A percentile compares a stretch with the other conserved stretches of the same genome.
Evolutionary conservation across 2,329 filamentous ascomycete species (phyloP).

Genomic region (Monilinia fructigena): DNA sequence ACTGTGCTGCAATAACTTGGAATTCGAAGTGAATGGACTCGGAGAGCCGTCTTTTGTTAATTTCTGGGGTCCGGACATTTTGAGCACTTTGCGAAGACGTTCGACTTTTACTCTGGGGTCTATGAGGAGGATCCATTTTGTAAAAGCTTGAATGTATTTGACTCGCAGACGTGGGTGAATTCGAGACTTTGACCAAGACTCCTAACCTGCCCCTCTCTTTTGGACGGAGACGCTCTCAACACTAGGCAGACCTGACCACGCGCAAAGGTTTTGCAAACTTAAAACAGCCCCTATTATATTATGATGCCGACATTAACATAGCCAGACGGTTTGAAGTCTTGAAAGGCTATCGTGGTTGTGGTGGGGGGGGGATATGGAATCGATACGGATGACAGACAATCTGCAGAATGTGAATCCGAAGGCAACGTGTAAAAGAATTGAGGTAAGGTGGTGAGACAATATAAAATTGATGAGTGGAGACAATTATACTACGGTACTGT

Average conservation of each 20-base stretch:
- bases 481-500: constrained; percentile 10
- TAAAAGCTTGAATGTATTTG: constrained; percentile 15
- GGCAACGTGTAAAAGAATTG: constrained; percentile 15
- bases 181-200: constrained; percentile 15
- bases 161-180: constrained; percentile 16
- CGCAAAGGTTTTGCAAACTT: constrained; percentile 30
- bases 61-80: constrained; percentile 24
- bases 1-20: constrained; percentile 28
- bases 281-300: constrained; percentile 29
- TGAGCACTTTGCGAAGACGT: constrained; percentile 27
- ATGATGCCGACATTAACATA: constrained; percentile 32
- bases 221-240: constrained; percentile 34
- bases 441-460: constrained; percentile 3
- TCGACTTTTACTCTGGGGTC: constrained; percentile 31
- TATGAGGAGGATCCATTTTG: constrained; percentile 36
- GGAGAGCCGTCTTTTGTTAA: constrained; percentile 33
- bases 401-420: constrained; percentile 10
- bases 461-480: constrained; percentile 5
- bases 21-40: constrained; percentile 34
- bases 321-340: constrained; percentile 24
- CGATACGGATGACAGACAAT: constrained; percentile 14
- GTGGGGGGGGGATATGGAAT: constrained; percentile 21
- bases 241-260: constrained; percentile 30
- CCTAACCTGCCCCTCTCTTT: constrained; percentile 29
- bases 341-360: constrained; percentile 20